Percentiles rank a stretch among this genome's conserved stretches.
Conservation (phyloP, 495 filamentous ascomycete species). For the Cetradonia linearis region DNA sequence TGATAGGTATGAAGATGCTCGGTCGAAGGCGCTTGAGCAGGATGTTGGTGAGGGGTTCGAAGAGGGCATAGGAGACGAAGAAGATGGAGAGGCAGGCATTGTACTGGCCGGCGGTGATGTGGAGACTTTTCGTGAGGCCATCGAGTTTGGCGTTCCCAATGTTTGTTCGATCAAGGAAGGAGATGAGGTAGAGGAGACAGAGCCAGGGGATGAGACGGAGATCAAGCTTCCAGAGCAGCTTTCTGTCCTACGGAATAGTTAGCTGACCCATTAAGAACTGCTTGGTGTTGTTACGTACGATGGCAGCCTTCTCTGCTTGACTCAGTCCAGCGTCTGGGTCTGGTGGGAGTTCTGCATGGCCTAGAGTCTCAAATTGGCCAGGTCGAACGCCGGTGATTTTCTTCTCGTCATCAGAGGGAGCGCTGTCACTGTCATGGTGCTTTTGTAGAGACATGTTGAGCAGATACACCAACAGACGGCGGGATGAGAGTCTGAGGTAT, state of each 20-base stretch:
- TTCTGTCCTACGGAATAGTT: conserved; percentile 45
- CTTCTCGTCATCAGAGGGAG: conserved; percentile 26
- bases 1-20: conserved; percentile 56
- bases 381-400: conserved; percentile 15
- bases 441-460: conserved; percentile 3
- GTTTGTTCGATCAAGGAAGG: conserved; percentile 66
- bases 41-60: conserved; percentile 81
- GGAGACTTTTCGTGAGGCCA: conserved; percentile 53
- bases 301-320: conserved; percentile 52
- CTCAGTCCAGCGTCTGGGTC: conserved; percentile 63
- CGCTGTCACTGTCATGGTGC: conserved; percentile 18
- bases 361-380: conserved; percentile 15
- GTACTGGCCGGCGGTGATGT: conserved; percentile 59
- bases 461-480: not conserved
- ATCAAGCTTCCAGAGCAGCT: conserved; percentile 62
- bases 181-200: conserved; percentile 72
- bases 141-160: conserved; percentile 86
- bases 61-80: conserved; percentile 82
- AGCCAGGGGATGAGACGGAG: conserved; percentile 68
- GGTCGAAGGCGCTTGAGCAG: conserved; percentile 67
- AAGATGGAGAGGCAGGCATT: conserved; percentile 75
- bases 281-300: conserved; percentile 40
- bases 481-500: not conserved
- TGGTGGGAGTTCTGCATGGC: conserved; percentile 28
- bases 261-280: not conserved